Evolutionary conservation across 2,329 filamentous ascomycete species (phyloP), one percentile per base, ranked within the genome.

Genomic region (Cordyceps fumosorosea): DNA sequence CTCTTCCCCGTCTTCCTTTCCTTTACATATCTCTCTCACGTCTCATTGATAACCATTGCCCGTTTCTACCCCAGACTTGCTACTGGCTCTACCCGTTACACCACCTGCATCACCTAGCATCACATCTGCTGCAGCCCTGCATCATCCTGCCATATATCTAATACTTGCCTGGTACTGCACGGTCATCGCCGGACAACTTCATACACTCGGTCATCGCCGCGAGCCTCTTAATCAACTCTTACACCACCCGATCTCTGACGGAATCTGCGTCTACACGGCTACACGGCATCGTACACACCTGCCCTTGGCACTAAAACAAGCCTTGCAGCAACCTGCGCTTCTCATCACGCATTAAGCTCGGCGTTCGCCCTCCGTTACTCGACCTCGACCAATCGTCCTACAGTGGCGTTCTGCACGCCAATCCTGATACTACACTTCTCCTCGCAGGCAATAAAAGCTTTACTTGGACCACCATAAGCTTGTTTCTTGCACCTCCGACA

Each of bases 51-150:
- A 42, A 32, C 51, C 16, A n/a, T 12, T 11, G 29, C 42, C n/a
- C n/a, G n/a, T 44, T 34, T 16, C 14, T 55, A 55, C 59, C 59
- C 51, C 59, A 55, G 59, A 55, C 48, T 52, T 29, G 14, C 53
- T 45, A 20, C 24, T 29, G 24, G n/a, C 24, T 32, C 54, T 34
- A 14, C 22, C 40, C 44, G 44, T 47, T 20, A 26, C 10, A 56
- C 16, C 12, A 42, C 18, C 24, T 45, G 16, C 53, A 58, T 48
- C 45, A 34, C 40, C 40, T 22, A 32, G 40, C 54, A 50, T 58
- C 45, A 57, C 44, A 47, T 26, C 26, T 57, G 14, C 55, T 48
- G 44, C 55, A 37, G 29, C n/a, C 32, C 29, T 26, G 42, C 55
- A 57, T 48, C 55, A 57, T 48, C 26, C n/a, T 29, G 29, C 29